Evolutionary conservation across 202 grass and related monocot genomes (phyloP), one percentile per base, ranked within the genome.

Genomic region (Setaria viridis): DNA sequence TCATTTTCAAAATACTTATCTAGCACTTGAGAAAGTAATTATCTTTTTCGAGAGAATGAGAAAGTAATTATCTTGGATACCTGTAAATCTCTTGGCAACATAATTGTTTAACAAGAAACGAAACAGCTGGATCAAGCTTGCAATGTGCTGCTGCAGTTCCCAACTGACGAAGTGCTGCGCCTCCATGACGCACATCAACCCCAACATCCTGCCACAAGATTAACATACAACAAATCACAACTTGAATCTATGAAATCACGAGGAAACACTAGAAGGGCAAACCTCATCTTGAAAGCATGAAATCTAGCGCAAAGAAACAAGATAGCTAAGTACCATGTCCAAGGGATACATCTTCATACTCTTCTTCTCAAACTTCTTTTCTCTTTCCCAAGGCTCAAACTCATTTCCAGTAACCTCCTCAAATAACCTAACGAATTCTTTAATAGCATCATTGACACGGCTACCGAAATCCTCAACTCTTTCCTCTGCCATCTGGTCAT

Each of bases 41-140:
- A 76, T 39, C 49, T 53, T 14, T 25, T 25, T 25, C 25, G 25
- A 25, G 25, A 25, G 0, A 0, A 25, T 4, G 4, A 62, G 16
- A 47, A 77, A 32, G 11, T 20, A 55, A 29, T 78, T 45, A 76
- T 39, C 49, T 53, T 14, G 39, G 4, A 12, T 20, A 94, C 95
- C 84, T 91, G 63, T 98, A 98, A 47, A 95, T 98, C 80, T 95
- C 96, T 91, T 95, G 93, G 45, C 96, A 79, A 77, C 93, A 98
- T 29, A 98, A 73, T 30, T 94, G 87, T 87, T 98, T 95, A 63
- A 95, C 47, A 2, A 95, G 69, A 50, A 91, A 93, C 43, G 62
- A 63, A 70, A 95, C 84, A 15, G 57, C 79, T n/a, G 93, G 86
- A 20, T 95, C 90, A 45, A 98, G 86, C 88, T 92, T 92, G 81